Conservation (phyloP, 768 basidiomycete species). For the Cubamyces sp. region DNA sequence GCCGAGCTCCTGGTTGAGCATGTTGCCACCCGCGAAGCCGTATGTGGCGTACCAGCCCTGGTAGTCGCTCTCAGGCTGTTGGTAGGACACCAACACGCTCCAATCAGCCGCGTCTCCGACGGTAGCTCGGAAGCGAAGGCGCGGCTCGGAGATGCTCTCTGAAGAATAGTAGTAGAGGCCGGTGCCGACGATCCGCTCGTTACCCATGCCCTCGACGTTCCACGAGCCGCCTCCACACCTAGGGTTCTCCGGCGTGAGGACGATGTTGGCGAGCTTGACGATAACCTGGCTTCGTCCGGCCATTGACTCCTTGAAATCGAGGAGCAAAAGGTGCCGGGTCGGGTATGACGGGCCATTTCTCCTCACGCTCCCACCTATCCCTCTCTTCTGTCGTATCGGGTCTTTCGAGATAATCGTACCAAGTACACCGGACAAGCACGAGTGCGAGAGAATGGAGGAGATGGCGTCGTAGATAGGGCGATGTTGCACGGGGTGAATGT, state of each 20-base stretch:
- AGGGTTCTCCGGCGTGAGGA: slow-evolving; percentile 36
- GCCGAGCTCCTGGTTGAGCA: slow-evolving; percentile 32
- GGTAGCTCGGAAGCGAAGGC: slow-evolving; percentile 39
- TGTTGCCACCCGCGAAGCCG: slow-evolving; percentile 15
- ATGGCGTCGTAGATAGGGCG: slow-evolving; percentile 25
- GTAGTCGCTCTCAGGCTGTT: slow-evolving; percentile 4
- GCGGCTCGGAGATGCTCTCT: slow-evolving; percentile 38
- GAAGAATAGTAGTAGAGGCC: slow-evolving; percentile 34
- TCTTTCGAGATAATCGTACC: background rate
- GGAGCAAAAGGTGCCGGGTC: slow-evolving; percentile 22
- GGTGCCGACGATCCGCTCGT: slow-evolving; percentile 24
- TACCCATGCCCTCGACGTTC: slow-evolving; percentile 36
- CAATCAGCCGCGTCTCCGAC: slow-evolving; percentile 16
- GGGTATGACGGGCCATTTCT: slow-evolving; percentile 21
- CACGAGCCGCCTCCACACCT: slow-evolving; percentile 38
- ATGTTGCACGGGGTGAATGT: slow-evolving; percentile 30
- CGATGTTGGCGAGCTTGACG: slow-evolving; percentile 46
- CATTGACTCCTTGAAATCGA: slow-evolving; percentile 11
- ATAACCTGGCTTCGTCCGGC: slow-evolving; percentile 38
- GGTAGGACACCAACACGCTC: background rate
- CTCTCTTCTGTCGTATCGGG: background rate
- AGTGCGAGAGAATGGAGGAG: slow-evolving; percentile 13
- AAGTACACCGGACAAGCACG: background rate
- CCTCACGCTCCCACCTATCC: background rate
- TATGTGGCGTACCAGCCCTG: slow-evolving; percentile 9